A percentile compares a stretch with the other conserved stretches of the same genome.
Evolutionary conservation across 306 rosid genomes (phyloP).

Genomic region (Acacia confusa): DNA sequence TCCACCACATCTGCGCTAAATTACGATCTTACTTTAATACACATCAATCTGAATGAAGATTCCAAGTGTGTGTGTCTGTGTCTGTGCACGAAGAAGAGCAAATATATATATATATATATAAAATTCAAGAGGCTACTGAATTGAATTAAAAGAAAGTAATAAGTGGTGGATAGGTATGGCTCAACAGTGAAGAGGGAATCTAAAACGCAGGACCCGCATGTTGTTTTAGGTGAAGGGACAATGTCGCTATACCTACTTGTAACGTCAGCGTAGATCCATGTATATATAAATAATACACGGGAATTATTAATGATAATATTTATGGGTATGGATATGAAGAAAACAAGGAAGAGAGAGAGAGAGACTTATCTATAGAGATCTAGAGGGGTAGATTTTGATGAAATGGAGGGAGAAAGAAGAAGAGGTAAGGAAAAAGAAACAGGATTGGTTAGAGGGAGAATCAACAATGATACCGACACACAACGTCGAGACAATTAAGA

Average conservation of each 20-base stretch:
- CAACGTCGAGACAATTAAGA: constrained; percentile 34
- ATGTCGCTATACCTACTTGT: constrained; percentile 9
- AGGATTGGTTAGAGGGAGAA: constrained; percentile 32
- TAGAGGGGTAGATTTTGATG: neutral
- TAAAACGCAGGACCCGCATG: neutral
- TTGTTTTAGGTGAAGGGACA: constrained; percentile 18
- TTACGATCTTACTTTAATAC: neutral
- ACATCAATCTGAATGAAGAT: neutral
- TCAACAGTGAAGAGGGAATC: neutral
- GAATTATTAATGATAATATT: neutral
- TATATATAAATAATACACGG: neutral
- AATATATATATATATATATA: neutral
- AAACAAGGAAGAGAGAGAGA: neutral
- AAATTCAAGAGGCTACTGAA: neutral
- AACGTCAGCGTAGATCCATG: constrained; percentile 18
- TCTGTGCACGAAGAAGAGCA: neutral
- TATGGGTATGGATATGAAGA: neutral
- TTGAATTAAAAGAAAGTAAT: neutral
- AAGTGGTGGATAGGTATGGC: neutral
- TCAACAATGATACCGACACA: constrained; percentile 36
- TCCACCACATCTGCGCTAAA: neutral
- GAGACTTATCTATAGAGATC: no score
- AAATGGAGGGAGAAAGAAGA: neutral
- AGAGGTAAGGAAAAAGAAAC: neutral
- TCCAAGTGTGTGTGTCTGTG: neutral